These are phyloP conservation scores for Naegleria fowleri DNA, from an alignment of 208 protist genomes.

Conservation along the genomic window DNA sequence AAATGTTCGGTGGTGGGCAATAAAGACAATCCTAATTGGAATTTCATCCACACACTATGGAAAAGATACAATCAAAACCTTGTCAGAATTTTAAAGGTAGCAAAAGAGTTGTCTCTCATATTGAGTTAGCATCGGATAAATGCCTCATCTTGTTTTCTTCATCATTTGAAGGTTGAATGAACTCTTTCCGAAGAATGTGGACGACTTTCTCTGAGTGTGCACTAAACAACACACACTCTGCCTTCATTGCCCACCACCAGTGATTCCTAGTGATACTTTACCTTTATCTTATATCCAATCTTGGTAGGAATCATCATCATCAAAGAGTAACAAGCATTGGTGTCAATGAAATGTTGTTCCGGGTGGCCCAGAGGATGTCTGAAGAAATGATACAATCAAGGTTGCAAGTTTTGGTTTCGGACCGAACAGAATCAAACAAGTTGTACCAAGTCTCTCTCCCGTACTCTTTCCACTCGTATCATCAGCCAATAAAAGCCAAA, in stretches of 20 bases:
- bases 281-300: too few species aligned
- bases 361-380: neutral
- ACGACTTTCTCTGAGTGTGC: too few species aligned
- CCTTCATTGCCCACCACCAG: neutral
- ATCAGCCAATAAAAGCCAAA: slow-evolving; percentile 2
- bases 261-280: neutral
- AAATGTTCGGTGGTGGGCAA: neutral
- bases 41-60: neutral
- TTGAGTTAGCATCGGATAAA: neutral
- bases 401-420: neutral
- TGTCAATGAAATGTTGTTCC: neutral
- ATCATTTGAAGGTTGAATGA: neutral
- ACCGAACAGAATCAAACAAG: too few species aligned
- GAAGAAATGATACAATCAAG: neutral
- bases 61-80: neutral
- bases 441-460: neutral
- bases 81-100: neutral
- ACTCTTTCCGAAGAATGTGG: too few species aligned
- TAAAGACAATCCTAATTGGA: neutral
- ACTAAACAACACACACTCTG: too few species aligned
- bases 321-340: too few species aligned
- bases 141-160: neutral
- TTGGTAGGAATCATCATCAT: too few species aligned
- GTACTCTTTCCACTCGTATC: too few species aligned
- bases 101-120: neutral